phyloP scores from a whole-genome alignment of 2,329 filamentous ascomycete species.

The Pseudocercospora vitis region DNA sequence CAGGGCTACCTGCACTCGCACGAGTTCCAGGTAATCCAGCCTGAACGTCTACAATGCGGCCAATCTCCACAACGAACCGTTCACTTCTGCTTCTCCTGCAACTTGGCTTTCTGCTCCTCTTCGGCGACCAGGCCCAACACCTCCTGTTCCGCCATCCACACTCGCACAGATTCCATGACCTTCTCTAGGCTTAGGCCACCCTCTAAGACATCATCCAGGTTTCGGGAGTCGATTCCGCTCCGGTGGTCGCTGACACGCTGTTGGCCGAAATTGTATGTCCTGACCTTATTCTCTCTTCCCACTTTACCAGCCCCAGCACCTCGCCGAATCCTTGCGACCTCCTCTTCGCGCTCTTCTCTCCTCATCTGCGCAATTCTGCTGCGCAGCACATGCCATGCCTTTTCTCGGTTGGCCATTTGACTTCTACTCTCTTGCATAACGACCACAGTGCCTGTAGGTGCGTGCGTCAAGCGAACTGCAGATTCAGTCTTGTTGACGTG shows the following conservation, averaged over 20 bases:
- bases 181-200: conserved; percentile 71
- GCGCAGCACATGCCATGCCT: conserved; percentile 81
- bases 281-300: conserved; percentile 88
- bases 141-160: conserved; percentile 74
- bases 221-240: conserved; percentile 74
- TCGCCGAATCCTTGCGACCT: conserved; percentile 70
- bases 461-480: conserved; percentile 86
- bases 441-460: conserved; percentile 81
- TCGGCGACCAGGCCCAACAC: conserved; percentile 60
- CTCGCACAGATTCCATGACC: conserved; percentile 74
- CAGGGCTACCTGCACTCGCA: too few species aligned
- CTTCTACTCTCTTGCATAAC: conserved; percentile 91
- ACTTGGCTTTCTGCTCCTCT: conserved; percentile 30
- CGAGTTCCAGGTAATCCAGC: too few species aligned
- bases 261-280: conserved; percentile 81
- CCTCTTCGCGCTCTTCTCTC: conserved; percentile 79
- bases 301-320: conserved; percentile 77
- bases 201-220: conserved; percentile 74
- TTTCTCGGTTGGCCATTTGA: conserved; percentile 83
- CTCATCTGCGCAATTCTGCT: conserved; percentile 77
- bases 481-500: conserved; percentile 99
- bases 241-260: conserved; percentile 87
- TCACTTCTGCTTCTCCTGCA: neutral
- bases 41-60: too few species aligned
- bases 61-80: neutral